Base-by-base conservation (phyloP, 352 stramenopile genomes). In the Thalassiosira livingstoniorum region DNA sequence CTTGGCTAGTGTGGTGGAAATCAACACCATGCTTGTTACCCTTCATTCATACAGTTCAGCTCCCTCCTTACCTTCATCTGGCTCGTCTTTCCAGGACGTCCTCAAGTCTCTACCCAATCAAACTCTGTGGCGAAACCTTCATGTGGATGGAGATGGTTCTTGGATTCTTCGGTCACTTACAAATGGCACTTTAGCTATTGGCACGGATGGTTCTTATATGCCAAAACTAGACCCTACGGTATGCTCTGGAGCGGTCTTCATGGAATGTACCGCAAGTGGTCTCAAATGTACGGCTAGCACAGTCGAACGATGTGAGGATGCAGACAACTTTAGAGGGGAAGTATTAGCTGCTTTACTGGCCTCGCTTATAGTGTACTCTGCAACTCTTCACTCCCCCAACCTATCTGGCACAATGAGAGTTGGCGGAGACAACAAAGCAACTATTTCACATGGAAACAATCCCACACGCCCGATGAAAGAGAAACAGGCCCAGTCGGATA, bases 91-190 rank as follows among this genome's bases (percentile, higher is more conserved):
- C n/a, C n/a, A n/a, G n/a, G n/a, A n/a, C n/a, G n/a, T n/a, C 2
- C 43, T 73, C 18, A 7, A 27, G 0, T 47, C 64, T 4, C 27
- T 42, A 31, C 18, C 21, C 31, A 73, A 73, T 25, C 64, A 61
- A 25, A 35, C 29, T 0, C 43, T 73, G 3, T 73, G 64, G 64
- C 23, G 11, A 0, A 29, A n/a, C 11, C 31, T 73, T 45, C 2
- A 57, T 29, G 43, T 21, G 4, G 29, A 60, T 5, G 43, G 45
- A 23, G 45, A 73, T 11, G 29, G 64, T 7, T n/a, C 43, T 0
- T 73, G 64, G 64, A 73, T 62, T 21, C 32, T 35, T 7, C 2
- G 29, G 1, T 25, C 21, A 25, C 15, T 47, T 7, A 7, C 15
- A 47, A 18, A 15, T 47, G 39, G 39, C 7, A 18, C 39, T 18